Evolutionary conservation across 139 green algal species (phyloP).

Genomic region (Spirogloea muscicola): DNA sequence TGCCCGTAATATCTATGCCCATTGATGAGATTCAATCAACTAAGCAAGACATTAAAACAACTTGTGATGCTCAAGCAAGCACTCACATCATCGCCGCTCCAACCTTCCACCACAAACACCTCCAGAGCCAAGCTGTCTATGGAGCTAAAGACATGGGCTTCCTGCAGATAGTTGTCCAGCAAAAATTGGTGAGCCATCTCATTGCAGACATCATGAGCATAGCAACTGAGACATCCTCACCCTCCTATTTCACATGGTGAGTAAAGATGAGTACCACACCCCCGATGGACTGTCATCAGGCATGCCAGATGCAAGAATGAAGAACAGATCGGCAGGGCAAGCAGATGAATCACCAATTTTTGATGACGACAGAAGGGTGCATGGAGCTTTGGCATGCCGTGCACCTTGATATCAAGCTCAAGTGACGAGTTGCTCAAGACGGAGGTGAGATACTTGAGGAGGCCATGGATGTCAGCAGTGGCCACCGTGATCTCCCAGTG

Average conservation of each 20-base stretch:
- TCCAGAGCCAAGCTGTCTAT: slow-evolving; percentile 85
- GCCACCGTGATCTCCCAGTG: slow-evolving; percentile 34
- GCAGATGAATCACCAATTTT: background rate
- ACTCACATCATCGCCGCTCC: slow-evolving; percentile 28
- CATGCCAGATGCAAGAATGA: too few relatives aligned
- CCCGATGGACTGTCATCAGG: too few relatives aligned
- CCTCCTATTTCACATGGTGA: background rate
- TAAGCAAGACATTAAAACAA: too few relatives aligned
- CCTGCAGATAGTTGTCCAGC: slow-evolving; percentile 33
- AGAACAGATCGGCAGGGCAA: background rate
- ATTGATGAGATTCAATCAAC: too few relatives aligned
- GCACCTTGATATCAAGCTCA: slow-evolving; percentile 25
- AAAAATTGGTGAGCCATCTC: too few relatives aligned
- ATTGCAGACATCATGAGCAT: background rate
- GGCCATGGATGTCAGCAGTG: slow-evolving; percentile 21
- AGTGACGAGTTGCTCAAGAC: slow-evolving; percentile 1
- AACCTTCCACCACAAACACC: slow-evolving; percentile 77
- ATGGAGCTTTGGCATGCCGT: background rate
- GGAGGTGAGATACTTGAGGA: slow-evolving; percentile 30
- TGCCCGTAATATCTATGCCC: too few relatives aligned
- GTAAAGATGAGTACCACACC: background rate
- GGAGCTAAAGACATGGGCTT: slow-evolving; percentile 97
- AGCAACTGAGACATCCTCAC: background rate
- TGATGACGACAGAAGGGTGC: background rate
- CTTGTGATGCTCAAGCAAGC: too few relatives aligned